Percentiles rank a stretch among this genome's conserved stretches.
phyloP scores from a whole-genome alignment of 805 yeast species.

The Lipomyces mesembrius region DNA sequence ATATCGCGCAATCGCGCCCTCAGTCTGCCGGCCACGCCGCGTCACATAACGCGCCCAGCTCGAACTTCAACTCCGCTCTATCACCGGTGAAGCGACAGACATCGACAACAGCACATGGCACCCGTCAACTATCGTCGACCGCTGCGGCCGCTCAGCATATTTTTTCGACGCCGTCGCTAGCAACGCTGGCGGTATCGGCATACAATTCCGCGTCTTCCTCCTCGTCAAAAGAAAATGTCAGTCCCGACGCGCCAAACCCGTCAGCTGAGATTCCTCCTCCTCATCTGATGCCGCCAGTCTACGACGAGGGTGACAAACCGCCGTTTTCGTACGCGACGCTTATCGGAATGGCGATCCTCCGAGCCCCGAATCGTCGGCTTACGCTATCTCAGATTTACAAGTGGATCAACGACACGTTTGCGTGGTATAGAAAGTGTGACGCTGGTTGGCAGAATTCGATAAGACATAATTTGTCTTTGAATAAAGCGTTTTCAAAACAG shows the following conservation, averaged over 20 bases:
- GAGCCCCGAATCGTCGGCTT: constrained; percentile 72
- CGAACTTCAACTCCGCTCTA: constrained; percentile 1
- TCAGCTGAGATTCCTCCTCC: constrained; percentile 46
- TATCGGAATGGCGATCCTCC: constrained; percentile 88
- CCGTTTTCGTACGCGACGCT: constrained; percentile 93
- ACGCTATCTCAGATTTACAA: constrained; percentile 83
- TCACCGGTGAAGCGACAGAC: constrained; percentile 12
- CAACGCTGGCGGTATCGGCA: constrained; percentile 24
- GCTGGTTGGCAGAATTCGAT: constrained; percentile 98
- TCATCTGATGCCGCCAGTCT: constrained; percentile 50
- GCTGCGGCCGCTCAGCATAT: constrained; percentile 33
- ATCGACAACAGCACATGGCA: constrained; percentile 15
- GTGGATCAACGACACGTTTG: constrained; percentile 89
- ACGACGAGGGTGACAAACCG: constrained; percentile 73
- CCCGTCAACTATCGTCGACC: constrained; percentile 16
- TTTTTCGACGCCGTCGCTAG: constrained; percentile 13
- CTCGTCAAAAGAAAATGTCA: constrained; percentile 7
- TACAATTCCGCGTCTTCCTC: constrained; percentile 14
- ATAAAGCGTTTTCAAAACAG: constrained; percentile 89
- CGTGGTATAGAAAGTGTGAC: constrained; percentile 79
- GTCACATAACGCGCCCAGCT: constrained; percentile 5
- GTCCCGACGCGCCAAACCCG: constrained; percentile 8
- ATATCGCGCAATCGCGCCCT: constrained; percentile 16
- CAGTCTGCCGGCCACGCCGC: background rate
- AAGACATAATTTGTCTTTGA: constrained; percentile 88